A percentile compares a stretch with the other conserved stretches of the same genome.
Conservation (phyloP, 2,329 filamentous ascomycete species). For the Coleophoma crateriformis region DNA sequence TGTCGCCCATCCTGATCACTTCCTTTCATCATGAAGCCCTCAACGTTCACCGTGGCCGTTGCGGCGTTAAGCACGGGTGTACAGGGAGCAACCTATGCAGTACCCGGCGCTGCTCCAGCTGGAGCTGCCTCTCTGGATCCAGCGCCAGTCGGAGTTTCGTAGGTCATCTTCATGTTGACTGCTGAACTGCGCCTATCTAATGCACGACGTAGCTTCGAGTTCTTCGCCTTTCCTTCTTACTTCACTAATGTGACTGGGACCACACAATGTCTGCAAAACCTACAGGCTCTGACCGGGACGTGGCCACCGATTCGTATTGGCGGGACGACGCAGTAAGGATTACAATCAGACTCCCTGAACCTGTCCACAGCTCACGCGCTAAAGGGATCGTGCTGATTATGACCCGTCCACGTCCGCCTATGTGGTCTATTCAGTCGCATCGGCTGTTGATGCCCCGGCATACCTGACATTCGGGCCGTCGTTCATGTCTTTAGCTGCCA, state of each 20-base stretch:
- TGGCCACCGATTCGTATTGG: slow-evolving; percentile 52
- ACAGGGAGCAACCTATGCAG: slow-evolving; percentile 7
- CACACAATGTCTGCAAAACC: slow-evolving; percentile 43
- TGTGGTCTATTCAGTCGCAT: slow-evolving; percentile 45
- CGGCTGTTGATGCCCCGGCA: slow-evolving; percentile 39
- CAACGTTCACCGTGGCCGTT: too few relatives aligned
- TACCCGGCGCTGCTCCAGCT: slow-evolving; percentile 16
- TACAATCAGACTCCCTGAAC: background rate
- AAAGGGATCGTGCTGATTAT: slow-evolving; percentile 44
- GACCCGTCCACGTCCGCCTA: slow-evolving; percentile 37
- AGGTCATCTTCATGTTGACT: slow-evolving; percentile 12
- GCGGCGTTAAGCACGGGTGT: background rate
- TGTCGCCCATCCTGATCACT: too few relatives aligned
- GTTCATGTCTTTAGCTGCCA: slow-evolving; percentile 43
- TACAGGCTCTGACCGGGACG: slow-evolving; percentile 40
- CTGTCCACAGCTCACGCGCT: background rate
- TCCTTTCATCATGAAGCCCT: too few relatives aligned
- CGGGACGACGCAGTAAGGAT: slow-evolving; percentile 45
- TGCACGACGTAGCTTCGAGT: slow-evolving; percentile 34
- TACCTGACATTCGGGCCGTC: slow-evolving; percentile 45
- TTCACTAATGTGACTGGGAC: slow-evolving; percentile 46
- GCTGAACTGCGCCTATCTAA: background rate
- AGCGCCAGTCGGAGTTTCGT: slow-evolving; percentile 41
- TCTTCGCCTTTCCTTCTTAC: slow-evolving; percentile 51
- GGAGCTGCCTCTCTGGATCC: slow-evolving; percentile 24